These are phyloP conservation scores for Russula lepida DNA, from an alignment of 768 basidiomycete species.

Conservation along the genomic window DNA sequence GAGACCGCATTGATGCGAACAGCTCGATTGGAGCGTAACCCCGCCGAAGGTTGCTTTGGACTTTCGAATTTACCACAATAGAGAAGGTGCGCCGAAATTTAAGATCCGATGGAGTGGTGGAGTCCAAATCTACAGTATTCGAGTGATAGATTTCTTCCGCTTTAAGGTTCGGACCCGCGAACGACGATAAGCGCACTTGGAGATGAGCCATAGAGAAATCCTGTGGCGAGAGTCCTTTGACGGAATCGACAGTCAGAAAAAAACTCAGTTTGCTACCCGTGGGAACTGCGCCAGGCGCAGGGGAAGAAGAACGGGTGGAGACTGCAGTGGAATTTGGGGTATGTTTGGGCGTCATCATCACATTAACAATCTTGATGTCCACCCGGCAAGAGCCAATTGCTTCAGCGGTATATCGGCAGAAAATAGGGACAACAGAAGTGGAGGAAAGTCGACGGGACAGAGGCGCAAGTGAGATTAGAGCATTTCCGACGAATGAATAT, in stretches of 20 bases:
- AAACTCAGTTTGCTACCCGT: constrained; percentile 78
- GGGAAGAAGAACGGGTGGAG: constrained; percentile 70
- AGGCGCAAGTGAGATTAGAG: constrained; percentile 72
- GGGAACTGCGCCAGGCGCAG: constrained; percentile 55
- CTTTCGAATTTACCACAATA: constrained; percentile 64
- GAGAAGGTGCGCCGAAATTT: constrained; percentile 80
- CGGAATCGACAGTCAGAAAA: constrained; percentile 74
- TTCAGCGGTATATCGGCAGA: constrained; percentile 89
- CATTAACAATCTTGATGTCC: constrained; percentile 71
- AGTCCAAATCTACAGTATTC: constrained; percentile 61
- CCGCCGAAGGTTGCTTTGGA: constrained; percentile 59
- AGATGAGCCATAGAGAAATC: constrained; percentile 83
- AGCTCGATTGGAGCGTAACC: constrained; percentile 86
- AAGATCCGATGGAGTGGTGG: constrained; percentile 64
- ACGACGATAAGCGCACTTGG: constrained; percentile 81
- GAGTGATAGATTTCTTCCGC: constrained; percentile 83
- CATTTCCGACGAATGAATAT: constrained; percentile 90
- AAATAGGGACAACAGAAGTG: constrained; percentile 74
- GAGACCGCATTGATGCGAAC: constrained; percentile 73
- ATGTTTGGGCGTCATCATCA: constrained; percentile 52
- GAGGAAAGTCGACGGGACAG: constrained; percentile 71
- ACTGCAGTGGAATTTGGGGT: constrained; percentile 46
- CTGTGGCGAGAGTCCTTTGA: constrained; percentile 83
- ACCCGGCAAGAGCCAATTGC: constrained; percentile 93
- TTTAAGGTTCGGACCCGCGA: constrained; percentile 60